Evolutionary conservation across 1,284 basidiomycete genomes (phyloP), one percentile per base, ranked within the genome.

Genomic region (Cryptococcus amylolentus): DNA sequence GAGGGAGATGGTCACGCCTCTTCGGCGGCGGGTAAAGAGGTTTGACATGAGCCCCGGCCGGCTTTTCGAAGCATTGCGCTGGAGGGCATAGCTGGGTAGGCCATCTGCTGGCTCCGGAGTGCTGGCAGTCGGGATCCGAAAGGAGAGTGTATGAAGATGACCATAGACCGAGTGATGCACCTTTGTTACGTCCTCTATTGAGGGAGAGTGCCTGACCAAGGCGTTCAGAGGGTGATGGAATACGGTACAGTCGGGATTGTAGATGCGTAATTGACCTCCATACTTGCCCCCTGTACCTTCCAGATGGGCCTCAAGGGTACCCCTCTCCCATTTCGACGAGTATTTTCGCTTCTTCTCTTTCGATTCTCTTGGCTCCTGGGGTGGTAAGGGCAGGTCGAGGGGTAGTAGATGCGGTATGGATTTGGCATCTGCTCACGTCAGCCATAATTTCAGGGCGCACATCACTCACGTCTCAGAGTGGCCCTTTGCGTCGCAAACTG

Each of bases 391-490:
- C 28, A 23, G 12, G 14, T 23, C 18, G 44, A 18, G 27, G 10
- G 55, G 55, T 7, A 48, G 45, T 13, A 57, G n/a, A 26, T 57
- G 56, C 5, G 56, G 56, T 37, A 57, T 57, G 6, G 56, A 57
- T 18, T 49, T 48, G 3, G 56, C 38, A 41, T 57, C 56, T 57
- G n/a, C 8, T 40, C 26, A 7, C 44, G 39, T 45, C 48, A 23
- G 40, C 48, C 28, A 7, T 26, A n/a, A 23, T 7, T 20, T 26
- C n/a, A 1, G 26, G 10, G 7, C 37, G 12, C 9, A 39, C 40
- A 18, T 23, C 14, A 48, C 58, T 51, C 27, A 60, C 58, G 54
- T 38, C 55, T 35, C 20, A 60, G 28, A 9, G 55, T 51, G 13
- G 58, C 58, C 27, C 58, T 16, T 45, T 56, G 58, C 7, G 58